Base-by-base conservation (phyloP, 2,329 filamentous ascomycete species). In the Achaetomium macrosporum region DNA sequence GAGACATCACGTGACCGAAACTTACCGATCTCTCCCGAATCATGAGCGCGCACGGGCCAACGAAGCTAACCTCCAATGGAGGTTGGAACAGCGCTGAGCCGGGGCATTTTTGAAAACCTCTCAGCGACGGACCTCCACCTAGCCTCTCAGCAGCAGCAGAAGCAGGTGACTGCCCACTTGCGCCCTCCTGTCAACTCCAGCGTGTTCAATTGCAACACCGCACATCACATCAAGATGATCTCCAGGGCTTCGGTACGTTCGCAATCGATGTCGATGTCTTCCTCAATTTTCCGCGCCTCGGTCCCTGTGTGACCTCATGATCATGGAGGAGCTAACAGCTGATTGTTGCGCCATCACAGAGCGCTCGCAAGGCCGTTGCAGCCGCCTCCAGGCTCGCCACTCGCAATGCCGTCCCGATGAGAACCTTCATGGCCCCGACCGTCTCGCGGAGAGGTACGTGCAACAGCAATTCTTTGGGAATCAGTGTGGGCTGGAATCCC, bases 391-490 rank as follows among this genome's bases (percentile, higher is more conserved):
- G 76, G 68, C 66, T 75, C 65, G 73, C 76, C 67, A 69, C 70
- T 67, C 70, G 72, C 50, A 73, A 70, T 63, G 65, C 73, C 63
- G 69, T 55, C 67, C 75, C 76, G 68, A 69, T 71, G 66, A 76
- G 80, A 67, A 73, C 73, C 65, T 82, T 82, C 68, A 79, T 82
- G 64, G 78, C 76, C 65, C 79, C 80, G 58, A 82, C 80, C 49
- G 74, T 81, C 63, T 78, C 79, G 59, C 76, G 80, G 69, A 76
- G 78, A 78, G 79, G 80, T 83, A 77, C 71, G 80, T 72, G 17
- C 25, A 50, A 31, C 44, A 47, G 16, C 54, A 31, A 7, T n/a
- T 30, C 41, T 36, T 39, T 7, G n/a, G 15, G 20, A 37, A 29
- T 15, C 5, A 13, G 13, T 37, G 29, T 12, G 6, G 37, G 12